Evolutionary conservation across 2,329 filamentous ascomycete genomes (phyloP), one percentile per base, ranked within the genome.

Genomic region (Diaporthe capsici): DNA sequence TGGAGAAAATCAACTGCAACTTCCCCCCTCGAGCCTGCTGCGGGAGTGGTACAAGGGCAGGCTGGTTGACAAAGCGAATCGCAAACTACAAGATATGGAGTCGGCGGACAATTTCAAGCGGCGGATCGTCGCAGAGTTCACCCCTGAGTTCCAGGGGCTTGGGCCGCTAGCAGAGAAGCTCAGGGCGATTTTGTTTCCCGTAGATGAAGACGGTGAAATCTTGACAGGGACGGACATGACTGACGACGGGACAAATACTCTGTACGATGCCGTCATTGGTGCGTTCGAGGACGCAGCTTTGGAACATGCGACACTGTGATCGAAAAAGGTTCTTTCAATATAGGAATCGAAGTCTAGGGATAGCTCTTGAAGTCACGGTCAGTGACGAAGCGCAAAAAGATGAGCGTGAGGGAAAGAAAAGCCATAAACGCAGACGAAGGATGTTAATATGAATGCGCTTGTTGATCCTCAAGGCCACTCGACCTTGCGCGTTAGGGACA

Each of bases 71-170:
- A 63, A 47, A 8, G 60, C 60, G 0, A 17, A 63, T 47, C 39
- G 60, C 39, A 63, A 63, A 22, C 31, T 63, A 20, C n/a, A 63
- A 28, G n/a, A 63, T 31, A 47, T 63, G 60, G n/a, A 47, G 25
- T 47, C 60, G 17, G 60, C 34, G 7, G 25, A 44, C n/a, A n/a
- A 44, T 15, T 63, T 47, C 15, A 47, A 15, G 39, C n/a, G 39
- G 10, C 60, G 60, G 6, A 63, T 63, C 39, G 60, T 63, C 17
- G 39, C 37, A 25, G 60, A 63, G 60, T 63, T 63, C 60, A 63
- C 39, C 1, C 39, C 39, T 6, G 60, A 63, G n/a, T 63, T 63
- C 25, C 60, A 44, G 15, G 8, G 60, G 60, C 60, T 63, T 31
- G 39, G 39, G 39, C 25, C 39, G 3, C 60, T 63, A 17, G 60